Base-by-base conservation (phyloP, 2,329 filamentous ascomycete genomes). In the Alternaria atra region DNA sequence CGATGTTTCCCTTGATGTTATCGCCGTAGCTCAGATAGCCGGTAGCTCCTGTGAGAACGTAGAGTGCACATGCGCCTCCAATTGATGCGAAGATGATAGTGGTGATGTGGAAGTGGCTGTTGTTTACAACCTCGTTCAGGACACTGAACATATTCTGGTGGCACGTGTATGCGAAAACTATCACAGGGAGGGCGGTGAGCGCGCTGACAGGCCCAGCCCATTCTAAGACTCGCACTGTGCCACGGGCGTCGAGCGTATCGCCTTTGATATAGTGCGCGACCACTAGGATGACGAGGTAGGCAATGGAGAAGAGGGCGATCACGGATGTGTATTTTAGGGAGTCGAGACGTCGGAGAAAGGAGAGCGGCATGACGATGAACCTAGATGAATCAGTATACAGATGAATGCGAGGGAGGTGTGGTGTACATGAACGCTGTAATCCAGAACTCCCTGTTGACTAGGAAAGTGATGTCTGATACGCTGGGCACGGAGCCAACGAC, bases 141-240 rank as follows among this genome's bases (percentile, higher is more conserved):
- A 99, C 97, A 10, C 94, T 97, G 78, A 99, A 99, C 95, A 99
- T 99, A 77, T 99, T 99, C 75, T 99, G 95, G 79, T 99, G 95
- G 77, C 95, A 99, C 1, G 95, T 99, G 78, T 98, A 99, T n/a
- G 94, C 95, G 83, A 99, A 99, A 2, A 99, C 92, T 58, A 98
- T 94, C 54, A 99, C 93, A 0, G 95, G 95, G 66, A 99, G 88
- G 65, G 91, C 94, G 69, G 92, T 93, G 54, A 99, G 84, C 6
- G 91, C 89, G 35, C 91, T 87, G 9, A 97, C 84, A 3, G 92
- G 85, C 6, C 94, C 92, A 43, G 89, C 90, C 90, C 93, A 97
- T 63, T 87, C 82, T 64, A 97, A 84, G 30, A 93, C 82, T 50
- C 91, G 88, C 60, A 99, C 88, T 9, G 90, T 86, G 12, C 92